A percentile compares a stretch with the other conserved stretches of the same genome.
Conservation (phyloP, 768 basidiomycete species). For the Solioccasus polychromus region DNA sequence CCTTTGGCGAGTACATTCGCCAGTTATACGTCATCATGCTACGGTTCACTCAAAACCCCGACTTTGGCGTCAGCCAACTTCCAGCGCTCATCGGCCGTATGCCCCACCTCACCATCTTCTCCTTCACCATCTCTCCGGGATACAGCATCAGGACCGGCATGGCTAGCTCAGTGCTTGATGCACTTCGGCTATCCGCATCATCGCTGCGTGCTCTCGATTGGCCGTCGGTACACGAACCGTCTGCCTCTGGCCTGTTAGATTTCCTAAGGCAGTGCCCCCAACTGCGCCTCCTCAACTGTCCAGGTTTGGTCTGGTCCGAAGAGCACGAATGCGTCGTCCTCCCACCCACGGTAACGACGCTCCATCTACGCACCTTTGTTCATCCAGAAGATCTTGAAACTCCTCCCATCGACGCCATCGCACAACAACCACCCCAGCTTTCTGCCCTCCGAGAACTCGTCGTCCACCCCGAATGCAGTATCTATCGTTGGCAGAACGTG, state of each 20-base stretch:
- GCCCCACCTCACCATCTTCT: slow-evolving; percentile 20
- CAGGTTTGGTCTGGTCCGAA: slow-evolving; percentile 13
- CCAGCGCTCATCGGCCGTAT: slow-evolving; percentile 15
- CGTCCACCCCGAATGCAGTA: slow-evolving; percentile 2
- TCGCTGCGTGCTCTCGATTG: slow-evolving; percentile 15
- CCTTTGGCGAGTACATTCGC: slow-evolving; percentile 21
- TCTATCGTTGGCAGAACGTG: slow-evolving; percentile 10
- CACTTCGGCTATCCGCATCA: slow-evolving; percentile 12
- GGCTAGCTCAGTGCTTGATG: slow-evolving; percentile 9
- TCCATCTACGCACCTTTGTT: slow-evolving; percentile 4
- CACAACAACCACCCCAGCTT: not conserved
- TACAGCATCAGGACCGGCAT: not conserved
- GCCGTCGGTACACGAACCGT: too few relatives aligned
- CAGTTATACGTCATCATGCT: slow-evolving; percentile 26
- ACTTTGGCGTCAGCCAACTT: slow-evolving; percentile 7
- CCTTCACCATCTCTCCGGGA: slow-evolving; percentile 1
- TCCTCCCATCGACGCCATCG: not conserved
- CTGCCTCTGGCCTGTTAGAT: too few relatives aligned
- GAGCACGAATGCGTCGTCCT: not conserved
- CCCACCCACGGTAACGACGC: slow-evolving; percentile 14
- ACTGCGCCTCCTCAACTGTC: too few relatives aligned
- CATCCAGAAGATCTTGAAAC: not conserved
- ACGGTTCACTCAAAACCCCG: slow-evolving; percentile 6
- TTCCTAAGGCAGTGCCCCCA: too few relatives aligned
- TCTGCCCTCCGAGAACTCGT: slow-evolving; percentile 19